Conservation (phyloP, 116 monocot species). For the Phalaenopsis hybrid region DNA sequence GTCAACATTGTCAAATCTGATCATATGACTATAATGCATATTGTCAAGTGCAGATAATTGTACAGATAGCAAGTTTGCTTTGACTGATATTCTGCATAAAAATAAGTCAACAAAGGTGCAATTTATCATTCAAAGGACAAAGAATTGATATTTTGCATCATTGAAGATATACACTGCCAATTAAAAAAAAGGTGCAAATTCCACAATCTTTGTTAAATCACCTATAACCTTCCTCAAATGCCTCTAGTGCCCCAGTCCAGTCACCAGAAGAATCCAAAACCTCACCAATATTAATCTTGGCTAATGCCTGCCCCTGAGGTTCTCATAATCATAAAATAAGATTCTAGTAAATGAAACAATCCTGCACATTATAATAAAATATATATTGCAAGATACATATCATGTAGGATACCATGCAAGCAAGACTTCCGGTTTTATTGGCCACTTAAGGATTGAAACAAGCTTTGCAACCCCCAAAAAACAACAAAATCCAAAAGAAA, state of each 20-base stretch:
- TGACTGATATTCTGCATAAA: slow-evolving; percentile 54
- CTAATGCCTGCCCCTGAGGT: slow-evolving; percentile 86
- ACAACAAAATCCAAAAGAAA: background rate
- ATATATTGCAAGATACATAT: background rate
- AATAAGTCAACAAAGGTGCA: background rate
- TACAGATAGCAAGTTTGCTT: slow-evolving; percentile 55
- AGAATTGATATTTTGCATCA: background rate
- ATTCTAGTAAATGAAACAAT: background rate
- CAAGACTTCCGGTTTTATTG: background rate
- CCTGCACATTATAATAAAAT: background rate
- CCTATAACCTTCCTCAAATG: slow-evolving; percentile 93
- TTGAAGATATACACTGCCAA: background rate
- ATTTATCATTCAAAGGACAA: background rate
- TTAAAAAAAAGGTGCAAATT: background rate
- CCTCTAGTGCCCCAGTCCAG: slow-evolving; percentile 74
- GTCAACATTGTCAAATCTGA: slow-evolving; percentile 90
- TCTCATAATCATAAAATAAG: slow-evolving; percentile 4
- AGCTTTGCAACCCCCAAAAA: no score
- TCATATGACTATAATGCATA: slow-evolving; percentile 99
- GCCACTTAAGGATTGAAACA: background rate
- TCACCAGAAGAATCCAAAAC: slow-evolving; percentile 86
- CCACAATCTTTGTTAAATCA: slow-evolving; percentile 9
- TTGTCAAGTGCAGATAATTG: slow-evolving; percentile 84
- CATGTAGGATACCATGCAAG: background rate
- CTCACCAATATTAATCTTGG: slow-evolving; percentile 86